Evolutionary conservation across 495 filamentous ascomycete genomes (phyloP).

Genomic region (Margaritispora aquatica): DNA sequence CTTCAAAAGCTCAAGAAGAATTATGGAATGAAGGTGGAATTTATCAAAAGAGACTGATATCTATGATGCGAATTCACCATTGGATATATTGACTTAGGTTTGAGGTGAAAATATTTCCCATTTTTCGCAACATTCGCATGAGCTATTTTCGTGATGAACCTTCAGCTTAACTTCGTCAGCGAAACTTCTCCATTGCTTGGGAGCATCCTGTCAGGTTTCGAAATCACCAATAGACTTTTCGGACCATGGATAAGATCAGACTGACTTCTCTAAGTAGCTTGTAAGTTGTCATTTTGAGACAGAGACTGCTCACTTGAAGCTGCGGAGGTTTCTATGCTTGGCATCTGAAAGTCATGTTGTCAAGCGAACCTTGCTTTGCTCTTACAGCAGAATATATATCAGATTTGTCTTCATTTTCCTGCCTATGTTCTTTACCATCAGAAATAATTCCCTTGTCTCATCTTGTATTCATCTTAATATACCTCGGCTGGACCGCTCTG

Average conservation of each 20-base stretch:
- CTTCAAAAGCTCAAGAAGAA: background rate
- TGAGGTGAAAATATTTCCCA: no score
- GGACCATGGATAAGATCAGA: background rate
- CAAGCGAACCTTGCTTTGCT: background rate
- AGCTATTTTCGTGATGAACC: no score
- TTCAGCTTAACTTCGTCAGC: background rate
- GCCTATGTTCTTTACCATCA: background rate
- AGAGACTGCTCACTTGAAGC: background rate
- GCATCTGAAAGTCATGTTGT: slow-evolving; percentile 5
- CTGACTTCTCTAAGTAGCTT: background rate
- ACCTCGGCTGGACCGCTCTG: slow-evolving; percentile 7
- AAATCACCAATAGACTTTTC: background rate
- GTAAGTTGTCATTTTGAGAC: background rate
- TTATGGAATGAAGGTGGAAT: no score
- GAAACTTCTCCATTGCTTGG: background rate
- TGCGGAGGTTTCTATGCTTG: background rate
- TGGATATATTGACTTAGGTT: no score
- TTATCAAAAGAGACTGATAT: no score
- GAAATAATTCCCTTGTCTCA: background rate
- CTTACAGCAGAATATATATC: background rate
- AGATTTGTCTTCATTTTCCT: background rate
- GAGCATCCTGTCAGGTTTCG: background rate
- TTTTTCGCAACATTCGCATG: no score
- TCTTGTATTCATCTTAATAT: background rate
- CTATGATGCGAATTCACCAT: no score